Percentiles rank a stretch among this genome's conserved stretches.
These are phyloP conservation scores for Syzygium jambos DNA, from an alignment of 345 rosid genomes.

Conservation along the genomic window DNA sequence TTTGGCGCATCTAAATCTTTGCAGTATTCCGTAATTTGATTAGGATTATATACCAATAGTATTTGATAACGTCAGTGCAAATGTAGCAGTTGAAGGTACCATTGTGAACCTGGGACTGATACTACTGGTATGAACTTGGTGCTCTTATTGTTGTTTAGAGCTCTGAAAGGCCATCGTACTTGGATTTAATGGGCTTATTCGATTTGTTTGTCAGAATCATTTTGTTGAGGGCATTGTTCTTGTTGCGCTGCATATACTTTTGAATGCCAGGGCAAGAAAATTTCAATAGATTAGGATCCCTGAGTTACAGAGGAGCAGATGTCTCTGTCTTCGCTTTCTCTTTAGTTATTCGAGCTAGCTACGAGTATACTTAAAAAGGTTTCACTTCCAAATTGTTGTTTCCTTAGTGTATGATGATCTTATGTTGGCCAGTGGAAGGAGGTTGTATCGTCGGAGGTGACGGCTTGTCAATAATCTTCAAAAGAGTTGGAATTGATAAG, in stretches of 20 bases:
- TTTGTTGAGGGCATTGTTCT: not conserved
- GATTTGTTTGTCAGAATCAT: not conserved
- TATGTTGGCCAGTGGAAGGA: not conserved
- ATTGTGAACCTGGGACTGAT: not conserved
- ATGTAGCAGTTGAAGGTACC: not conserved
- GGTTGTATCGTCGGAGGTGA: not conserved
- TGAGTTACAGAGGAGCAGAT: not conserved
- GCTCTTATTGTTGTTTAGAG: not conserved
- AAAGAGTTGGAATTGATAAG: not conserved
- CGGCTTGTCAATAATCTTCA: not conserved
- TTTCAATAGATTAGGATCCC: not conserved
- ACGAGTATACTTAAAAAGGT: not conserved
- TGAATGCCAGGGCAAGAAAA: not conserved
- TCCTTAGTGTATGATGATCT: fast-evolving
- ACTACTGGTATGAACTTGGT: not conserved
- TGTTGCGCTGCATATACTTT: not conserved
- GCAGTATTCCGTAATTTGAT: not conserved
- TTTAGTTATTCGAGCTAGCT: not conserved
- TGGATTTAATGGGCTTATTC: not conserved
- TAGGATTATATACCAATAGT: not conserved
- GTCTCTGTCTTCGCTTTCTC: not conserved
- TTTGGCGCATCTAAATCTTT: not conserved
- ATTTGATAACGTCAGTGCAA: not conserved
- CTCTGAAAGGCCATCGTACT: not conserved
- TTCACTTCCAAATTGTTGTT: not conserved